Conservation (phyloP, 345 rosid genomes). For the Gossypium arboreum region DNA sequence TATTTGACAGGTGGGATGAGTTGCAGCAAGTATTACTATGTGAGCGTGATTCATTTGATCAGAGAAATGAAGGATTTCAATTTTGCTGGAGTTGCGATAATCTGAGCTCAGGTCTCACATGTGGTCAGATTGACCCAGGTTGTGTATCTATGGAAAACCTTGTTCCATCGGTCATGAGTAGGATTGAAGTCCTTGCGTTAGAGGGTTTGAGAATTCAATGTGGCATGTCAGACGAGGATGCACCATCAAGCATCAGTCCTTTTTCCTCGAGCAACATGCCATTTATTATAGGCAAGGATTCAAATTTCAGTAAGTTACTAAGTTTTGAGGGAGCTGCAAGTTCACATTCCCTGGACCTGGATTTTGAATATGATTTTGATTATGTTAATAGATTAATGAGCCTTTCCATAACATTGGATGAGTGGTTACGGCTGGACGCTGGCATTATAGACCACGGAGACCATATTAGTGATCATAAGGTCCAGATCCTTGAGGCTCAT, state of each 20-base stretch:
- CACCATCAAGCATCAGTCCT: conserved; percentile 44
- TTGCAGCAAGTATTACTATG: conserved; percentile 14
- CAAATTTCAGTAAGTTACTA: conserved; percentile 15
- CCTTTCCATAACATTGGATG: conserved; percentile 47
- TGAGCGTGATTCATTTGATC: conserved; percentile 5
- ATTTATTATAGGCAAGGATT: neutral
- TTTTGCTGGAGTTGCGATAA: conserved; percentile 13
- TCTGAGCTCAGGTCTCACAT: conserved; percentile 4
- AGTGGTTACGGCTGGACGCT: conserved; percentile 56
- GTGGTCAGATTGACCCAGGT: conserved; percentile 20
- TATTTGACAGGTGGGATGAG: conserved; percentile 25
- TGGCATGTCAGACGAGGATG: conserved; percentile 53
- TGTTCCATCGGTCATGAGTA: conserved; percentile 39
- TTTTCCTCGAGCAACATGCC: conserved; percentile 14
- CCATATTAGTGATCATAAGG: conserved; percentile 27
- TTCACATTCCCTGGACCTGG: conserved; percentile 17
- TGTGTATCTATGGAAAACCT: conserved; percentile 36
- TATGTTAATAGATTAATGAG: conserved; percentile 38
- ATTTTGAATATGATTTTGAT: conserved; percentile 25
- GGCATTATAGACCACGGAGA: conserved; percentile 32
- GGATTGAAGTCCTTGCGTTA: conserved; percentile 47
- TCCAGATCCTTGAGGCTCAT: conserved; percentile 33
- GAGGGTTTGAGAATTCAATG: conserved; percentile 71
- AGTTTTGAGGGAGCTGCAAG: conserved; percentile 21
- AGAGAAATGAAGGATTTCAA: conserved; percentile 19